These are phyloP conservation scores for Glycyrrhiza uralensis DNA, from an alignment of 306 rosid genomes.

Conservation along the genomic window DNA sequence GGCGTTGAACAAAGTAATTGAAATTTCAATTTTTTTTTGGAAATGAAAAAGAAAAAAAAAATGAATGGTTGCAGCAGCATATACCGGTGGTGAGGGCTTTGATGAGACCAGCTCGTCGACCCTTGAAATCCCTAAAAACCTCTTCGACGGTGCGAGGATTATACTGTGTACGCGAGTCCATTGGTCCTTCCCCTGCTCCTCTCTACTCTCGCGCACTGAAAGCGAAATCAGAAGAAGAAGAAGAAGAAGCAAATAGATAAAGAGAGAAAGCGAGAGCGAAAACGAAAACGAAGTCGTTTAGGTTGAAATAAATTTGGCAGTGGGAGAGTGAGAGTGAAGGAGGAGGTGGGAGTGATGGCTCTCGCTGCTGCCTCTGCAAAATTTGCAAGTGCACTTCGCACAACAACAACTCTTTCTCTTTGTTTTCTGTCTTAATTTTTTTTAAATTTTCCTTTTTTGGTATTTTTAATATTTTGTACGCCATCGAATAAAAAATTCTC, in stretches of 20 bases:
- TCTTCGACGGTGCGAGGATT: conserved; percentile 94
- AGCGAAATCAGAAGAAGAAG: conserved; percentile 16
- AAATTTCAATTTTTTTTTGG: background rate
- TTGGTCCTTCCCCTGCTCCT: conserved; percentile 20
- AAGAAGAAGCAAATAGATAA: background rate
- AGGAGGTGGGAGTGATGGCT: background rate
- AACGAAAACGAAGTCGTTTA: conserved; percentile 25
- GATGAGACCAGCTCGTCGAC: conserved; percentile 74
- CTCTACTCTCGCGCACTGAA: background rate
- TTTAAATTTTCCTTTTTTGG: background rate
- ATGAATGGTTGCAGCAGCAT: background rate
- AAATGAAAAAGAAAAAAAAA: background rate
- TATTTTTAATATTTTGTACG: background rate
- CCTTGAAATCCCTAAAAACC: conserved; percentile 91
- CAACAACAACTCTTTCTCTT: conserved; percentile 6
- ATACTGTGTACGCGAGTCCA: conserved; percentile 61
- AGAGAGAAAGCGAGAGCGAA: background rate
- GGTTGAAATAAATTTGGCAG: background rate
- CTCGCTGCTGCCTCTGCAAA: conserved; percentile 22
- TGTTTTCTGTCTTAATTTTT: background rate
- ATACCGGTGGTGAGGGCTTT: conserved; percentile 87
- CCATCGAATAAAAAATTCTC: background rate
- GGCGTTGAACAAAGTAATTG: conserved; percentile 2
- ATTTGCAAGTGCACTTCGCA: background rate
- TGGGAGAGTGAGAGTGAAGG: background rate